Base-by-base conservation (phyloP, 805 yeast species). In the Lachancea meyersii region DNA sequence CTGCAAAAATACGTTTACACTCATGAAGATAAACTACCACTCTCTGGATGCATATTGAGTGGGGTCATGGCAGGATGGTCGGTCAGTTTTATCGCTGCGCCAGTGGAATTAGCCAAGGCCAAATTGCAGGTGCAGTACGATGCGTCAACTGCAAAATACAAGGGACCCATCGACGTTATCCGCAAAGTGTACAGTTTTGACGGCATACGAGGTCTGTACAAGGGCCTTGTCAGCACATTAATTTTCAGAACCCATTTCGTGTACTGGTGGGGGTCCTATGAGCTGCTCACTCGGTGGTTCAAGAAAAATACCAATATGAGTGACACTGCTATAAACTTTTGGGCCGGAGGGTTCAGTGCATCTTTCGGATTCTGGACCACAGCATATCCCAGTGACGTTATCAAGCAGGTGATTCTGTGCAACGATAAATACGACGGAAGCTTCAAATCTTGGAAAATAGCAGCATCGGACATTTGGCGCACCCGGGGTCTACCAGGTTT, bases 191-290 rank as follows among this genome's bases (percentile, higher is more conserved):
- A 76, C 59, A 67, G 68, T 36, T 71, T 75, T 34, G 73, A 77
- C 27, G 95, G 95, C 8, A 64, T 83, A 20, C 63, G 77, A 46
- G 94, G 95, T 0, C 65, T 84, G 1, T 88, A 86, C 60, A 79
- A 84, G 51, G 96, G 96, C 5, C 69, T 88, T 33, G 65, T 79
- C n/a, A 79, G 95, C 13, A 88, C 97, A 0, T 76, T 87, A 82
- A 74, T 88, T 11, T 88, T 88, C 68, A 73, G 96, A 58, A 79
- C 95, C 1, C 85, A 85, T 63, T 88, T 87, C 60, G 72, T 85
- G 27, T 84, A 86, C 45, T 86, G 94, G 91, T 88, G 97, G 97
- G 95, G 95, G 1, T 79, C 94, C 0, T 88, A 88, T 59, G 95
- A 86, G 57, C 44, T 86, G 7, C 73, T 87, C 60, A 85, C 94